Evolutionary conservation across 768 basidiomycete species (phyloP).

Genomic region (Lactarius tabidus): DNA sequence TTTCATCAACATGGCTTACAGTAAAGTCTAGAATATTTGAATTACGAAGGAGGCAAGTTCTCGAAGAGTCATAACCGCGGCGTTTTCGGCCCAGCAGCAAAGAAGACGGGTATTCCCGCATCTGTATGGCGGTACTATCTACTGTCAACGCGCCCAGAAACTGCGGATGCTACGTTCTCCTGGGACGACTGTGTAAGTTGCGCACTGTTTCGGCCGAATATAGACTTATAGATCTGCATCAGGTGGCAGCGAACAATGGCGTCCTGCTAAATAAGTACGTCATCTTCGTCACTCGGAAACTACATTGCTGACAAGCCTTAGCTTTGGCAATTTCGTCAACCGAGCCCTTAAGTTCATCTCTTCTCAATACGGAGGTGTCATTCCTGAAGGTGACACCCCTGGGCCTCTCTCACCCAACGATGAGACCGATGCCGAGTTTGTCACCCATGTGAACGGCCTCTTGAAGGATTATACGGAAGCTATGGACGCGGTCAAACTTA

Average conservation of each 20-base stretch:
- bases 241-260: conserved; percentile 92
- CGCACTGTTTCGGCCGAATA: not conserved
- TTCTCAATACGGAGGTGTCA: conserved; percentile 71
- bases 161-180: conserved; percentile 91
- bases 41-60: conserved; percentile 98
- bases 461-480: conserved; percentile 76
- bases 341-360: conserved; percentile 88
- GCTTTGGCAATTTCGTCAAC: conserved; percentile 98
- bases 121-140: conserved; percentile 98
- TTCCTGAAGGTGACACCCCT: conserved; percentile 75
- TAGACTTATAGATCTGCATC: not conserved
- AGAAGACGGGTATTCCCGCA: conserved; percentile 87
- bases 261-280: conserved; percentile 85
- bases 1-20: not conserved
- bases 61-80: conserved; percentile 96
- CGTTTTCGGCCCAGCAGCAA: conserved; percentile 93
- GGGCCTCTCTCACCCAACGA: conserved; percentile 70
- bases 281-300: not conserved
- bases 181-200: conserved; percentile 86
- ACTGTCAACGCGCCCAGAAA: conserved; percentile 88
- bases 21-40: conserved; percentile 72
- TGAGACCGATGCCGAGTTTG: conserved; percentile 65
- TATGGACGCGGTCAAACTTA: conserved; percentile 91
- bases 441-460: conserved; percentile 72
- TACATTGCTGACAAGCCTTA: conserved; percentile 30